Conservation (phyloP, 2,329 filamentous ascomycete genomes). For the Aspergillus novoparasiticus region DNA sequence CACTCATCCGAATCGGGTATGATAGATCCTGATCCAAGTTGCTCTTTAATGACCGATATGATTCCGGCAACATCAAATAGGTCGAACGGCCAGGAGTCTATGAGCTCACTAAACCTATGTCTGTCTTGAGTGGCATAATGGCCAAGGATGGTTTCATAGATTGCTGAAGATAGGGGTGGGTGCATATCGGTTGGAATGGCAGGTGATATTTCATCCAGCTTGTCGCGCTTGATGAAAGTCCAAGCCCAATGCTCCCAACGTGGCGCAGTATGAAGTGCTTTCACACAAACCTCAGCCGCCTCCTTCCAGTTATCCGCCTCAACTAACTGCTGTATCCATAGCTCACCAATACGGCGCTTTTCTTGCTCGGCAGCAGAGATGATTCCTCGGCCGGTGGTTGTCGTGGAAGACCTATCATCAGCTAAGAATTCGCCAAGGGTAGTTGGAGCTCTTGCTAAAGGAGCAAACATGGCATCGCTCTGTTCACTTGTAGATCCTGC, state of each 20-base stretch:
- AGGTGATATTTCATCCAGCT: constrained; percentile 85
- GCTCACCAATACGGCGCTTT: constrained; percentile 85
- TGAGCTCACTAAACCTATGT: constrained; percentile 71
- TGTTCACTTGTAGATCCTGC: constrained; percentile 45
- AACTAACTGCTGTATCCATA: constrained; percentile 88
- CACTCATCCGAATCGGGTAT: constrained; percentile 81
- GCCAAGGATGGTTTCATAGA: constrained; percentile 86
- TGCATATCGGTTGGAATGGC: constrained; percentile 79
- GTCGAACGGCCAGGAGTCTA: constrained; percentile 82
- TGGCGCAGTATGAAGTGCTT: constrained; percentile 75
- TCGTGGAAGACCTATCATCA: constrained; percentile 68
- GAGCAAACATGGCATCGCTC: constrained; percentile 35
- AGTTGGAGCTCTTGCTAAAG: constrained; percentile 38
- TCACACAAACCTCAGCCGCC: constrained; percentile 79
- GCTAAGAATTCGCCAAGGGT: constrained; percentile 69
- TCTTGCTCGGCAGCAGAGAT: constrained; percentile 77
- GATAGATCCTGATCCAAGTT: constrained; percentile 74
- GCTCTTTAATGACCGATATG: constrained; percentile 76
- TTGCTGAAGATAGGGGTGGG: constrained; percentile 75
- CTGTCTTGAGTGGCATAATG: constrained; percentile 85
- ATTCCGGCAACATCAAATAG: constrained; percentile 79
- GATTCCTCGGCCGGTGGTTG: constrained; percentile 59
- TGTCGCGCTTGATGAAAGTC: constrained; percentile 82
- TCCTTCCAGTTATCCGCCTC: constrained; percentile 71
- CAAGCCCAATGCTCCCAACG: constrained; percentile 97